Evolutionary conservation across 148 eudicot species (phyloP), one percentile per base, ranked within the genome.

Genomic region (Rhododendron mucronatum): DNA sequence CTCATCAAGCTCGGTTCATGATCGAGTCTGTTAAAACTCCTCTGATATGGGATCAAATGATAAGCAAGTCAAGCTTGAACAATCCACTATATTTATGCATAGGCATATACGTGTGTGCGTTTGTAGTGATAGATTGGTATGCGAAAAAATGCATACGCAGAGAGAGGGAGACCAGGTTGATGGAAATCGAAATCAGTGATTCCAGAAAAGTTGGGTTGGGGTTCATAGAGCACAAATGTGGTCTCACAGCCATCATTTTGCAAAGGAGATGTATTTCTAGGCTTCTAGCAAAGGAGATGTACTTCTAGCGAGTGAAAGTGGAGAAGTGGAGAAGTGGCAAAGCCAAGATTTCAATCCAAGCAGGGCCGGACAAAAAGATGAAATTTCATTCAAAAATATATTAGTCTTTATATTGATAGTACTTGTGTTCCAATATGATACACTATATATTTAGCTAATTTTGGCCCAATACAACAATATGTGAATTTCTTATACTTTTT

Each of bases 131-230:
- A 69, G 74, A 28, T 28, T 9, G 74, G 37, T 11, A 26, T 26
- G 74, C 74, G 3, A 21, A 61, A 61, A 10, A 28, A 10, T 26
- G 18, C 28, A 10, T 10, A 15, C 33, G 21, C 35, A 59, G 28
- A 77, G 9, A 28, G 9, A 28, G 28, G 37, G 50, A 61, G 18
- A 91, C 91, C 90, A 14, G 78, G 71, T 33, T 90, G 44, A 37
- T 26, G 30, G 37, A n/a, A 41, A 48, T 48, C 14, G 20, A 9
- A 61, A 44, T 67, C 23, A 47, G 48, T 35, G 35, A 61, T 30
- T 77, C 30, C 50, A 83, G 73, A 48, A 83, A 86, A 51, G 16
- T 50, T 6, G 69, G 80, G 47, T 35, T 39, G 69, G 9, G 79
- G 37, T 37, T 86, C 48, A 1, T 33, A 55, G 26, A 69, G 69